These are phyloP conservation scores for Purshia tridentata DNA, from an alignment of 306 rosid species.

Conservation along the genomic window DNA sequence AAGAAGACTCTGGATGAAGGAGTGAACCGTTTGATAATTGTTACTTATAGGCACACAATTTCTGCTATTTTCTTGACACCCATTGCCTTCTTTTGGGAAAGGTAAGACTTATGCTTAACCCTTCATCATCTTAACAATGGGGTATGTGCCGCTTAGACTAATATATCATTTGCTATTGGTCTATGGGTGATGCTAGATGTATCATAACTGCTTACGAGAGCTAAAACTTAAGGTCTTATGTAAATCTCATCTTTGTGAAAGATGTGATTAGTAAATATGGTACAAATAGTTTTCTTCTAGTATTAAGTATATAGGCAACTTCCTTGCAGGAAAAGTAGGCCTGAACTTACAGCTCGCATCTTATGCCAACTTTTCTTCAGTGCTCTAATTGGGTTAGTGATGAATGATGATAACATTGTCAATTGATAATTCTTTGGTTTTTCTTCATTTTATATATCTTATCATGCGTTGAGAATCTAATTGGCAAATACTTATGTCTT, in stretches of 20 bases:
- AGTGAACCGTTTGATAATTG: slow-evolving; percentile 45
- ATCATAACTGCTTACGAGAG: neutral
- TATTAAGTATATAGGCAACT: neutral
- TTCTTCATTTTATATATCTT: neutral
- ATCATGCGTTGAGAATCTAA: neutral
- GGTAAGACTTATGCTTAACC: slow-evolving; percentile 31
- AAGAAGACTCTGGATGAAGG: slow-evolving; percentile 71
- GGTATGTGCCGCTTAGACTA: too few species aligned
- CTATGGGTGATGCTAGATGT: too few species aligned
- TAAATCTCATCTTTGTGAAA: neutral
- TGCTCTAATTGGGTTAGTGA: slow-evolving; percentile 80
- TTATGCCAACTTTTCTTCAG: slow-evolving; percentile 62
- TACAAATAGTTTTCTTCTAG: neutral
- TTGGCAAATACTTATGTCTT: neutral
- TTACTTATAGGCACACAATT: slow-evolving; percentile 60
- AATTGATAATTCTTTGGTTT: neutral
- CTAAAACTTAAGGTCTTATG: too few species aligned
- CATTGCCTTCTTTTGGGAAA: slow-evolving; percentile 63
- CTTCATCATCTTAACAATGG: neutral
- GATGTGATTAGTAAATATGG: neutral
- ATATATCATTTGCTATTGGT: too few species aligned
- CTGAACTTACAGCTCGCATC: slow-evolving; percentile 35
- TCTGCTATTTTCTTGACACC: slow-evolving; percentile 67
- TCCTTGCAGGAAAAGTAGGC: slow-evolving; percentile 59
- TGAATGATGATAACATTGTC: neutral